Conservation (phyloP, 129 eudicot species). For the Centrapalus pauciflorus region DNA sequence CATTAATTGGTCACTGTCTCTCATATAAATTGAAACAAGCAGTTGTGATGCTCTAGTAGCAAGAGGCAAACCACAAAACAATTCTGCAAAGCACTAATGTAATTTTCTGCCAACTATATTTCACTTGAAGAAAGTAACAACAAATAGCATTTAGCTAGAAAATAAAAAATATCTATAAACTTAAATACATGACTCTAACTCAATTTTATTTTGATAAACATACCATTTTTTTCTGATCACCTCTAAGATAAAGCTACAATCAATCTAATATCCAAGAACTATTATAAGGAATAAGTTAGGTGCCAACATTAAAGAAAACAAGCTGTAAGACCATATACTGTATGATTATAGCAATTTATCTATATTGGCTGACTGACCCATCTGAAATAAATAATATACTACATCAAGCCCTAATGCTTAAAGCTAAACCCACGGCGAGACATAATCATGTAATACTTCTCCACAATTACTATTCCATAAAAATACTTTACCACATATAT, state of each 20-base stretch:
- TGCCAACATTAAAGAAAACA: not conserved
- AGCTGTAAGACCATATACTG: not conserved
- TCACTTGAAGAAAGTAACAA: not conserved
- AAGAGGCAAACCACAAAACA: conserved; percentile 1
- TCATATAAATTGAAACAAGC: not conserved
- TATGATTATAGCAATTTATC: not conserved
- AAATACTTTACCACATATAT: not conserved
- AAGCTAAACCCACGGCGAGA: not conserved
- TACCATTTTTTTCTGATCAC: not conserved
- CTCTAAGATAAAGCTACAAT: not conserved
- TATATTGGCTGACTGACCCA: not conserved
- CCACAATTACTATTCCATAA: too few relatives aligned
- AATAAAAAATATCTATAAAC: not conserved
- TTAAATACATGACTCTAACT: not conserved
- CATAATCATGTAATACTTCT: not conserved
- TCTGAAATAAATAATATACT: not conserved
- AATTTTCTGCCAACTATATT: not conserved
- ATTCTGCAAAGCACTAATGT: not conserved
- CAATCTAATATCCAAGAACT: not conserved
- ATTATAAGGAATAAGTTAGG: not conserved
- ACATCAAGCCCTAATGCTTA: not conserved
- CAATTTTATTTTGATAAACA: too few relatives aligned
- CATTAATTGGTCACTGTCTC: too few relatives aligned
- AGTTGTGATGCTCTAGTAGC: not conserved
- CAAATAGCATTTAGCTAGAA: not conserved